Evolutionary conservation across 306 rosid species (phyloP).

Genomic region (Cucurbita pepo): DNA sequence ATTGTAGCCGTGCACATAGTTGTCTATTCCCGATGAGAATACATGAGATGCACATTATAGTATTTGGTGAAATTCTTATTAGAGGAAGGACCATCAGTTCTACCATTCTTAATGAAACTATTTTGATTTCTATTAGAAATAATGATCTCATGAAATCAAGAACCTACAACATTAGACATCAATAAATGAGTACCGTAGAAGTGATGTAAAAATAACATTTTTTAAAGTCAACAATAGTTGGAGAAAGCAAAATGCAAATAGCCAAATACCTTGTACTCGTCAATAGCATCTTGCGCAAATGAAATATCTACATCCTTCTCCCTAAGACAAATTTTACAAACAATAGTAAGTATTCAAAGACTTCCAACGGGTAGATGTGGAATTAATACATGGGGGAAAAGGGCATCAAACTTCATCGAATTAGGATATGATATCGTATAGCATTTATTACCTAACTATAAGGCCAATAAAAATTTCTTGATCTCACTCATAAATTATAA

Average conservation of each 20-base stretch:
- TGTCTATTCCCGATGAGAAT: too few relatives aligned
- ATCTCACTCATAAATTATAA: neutral
- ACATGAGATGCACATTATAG: neutral
- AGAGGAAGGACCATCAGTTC: neutral
- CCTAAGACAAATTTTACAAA: constrained; percentile 32
- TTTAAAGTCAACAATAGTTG: neutral
- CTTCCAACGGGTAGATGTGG: neutral
- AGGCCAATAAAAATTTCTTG: neutral
- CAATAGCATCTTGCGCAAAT: constrained; percentile 90
- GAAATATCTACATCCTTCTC: constrained; percentile 90
- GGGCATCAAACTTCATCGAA: neutral
- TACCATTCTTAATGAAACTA: neutral
- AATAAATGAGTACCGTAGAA: neutral
- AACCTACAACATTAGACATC: neutral
- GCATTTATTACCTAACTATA: neutral
- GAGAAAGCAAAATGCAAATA: neutral
- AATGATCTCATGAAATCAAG: neutral
- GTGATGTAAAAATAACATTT: neutral
- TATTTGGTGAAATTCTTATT: neutral
- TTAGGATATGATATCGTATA: neutral
- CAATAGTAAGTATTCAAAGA: constrained; percentile 11
- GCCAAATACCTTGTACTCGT: constrained; percentile 71
- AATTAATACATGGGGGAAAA: neutral
- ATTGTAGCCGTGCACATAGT: too few relatives aligned
- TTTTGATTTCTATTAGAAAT: neutral